Evolutionary conservation across 805 yeast genomes (phyloP).

Genomic region (Starmerella geochares): DNA sequence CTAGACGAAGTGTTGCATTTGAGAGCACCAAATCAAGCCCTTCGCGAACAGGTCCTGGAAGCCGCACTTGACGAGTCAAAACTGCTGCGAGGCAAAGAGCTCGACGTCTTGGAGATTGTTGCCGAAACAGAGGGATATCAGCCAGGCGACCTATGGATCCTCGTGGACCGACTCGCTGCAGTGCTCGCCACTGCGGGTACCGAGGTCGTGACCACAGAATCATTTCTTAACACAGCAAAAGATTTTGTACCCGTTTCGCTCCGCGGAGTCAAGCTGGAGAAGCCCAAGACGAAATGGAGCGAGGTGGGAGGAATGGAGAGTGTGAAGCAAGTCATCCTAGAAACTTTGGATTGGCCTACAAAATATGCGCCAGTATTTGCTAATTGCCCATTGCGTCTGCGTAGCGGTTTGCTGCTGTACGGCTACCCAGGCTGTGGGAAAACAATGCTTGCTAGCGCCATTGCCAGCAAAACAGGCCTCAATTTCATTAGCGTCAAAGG

Average conservation of each 20-base stretch:
- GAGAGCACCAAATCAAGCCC: conserved; percentile 57
- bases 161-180: conserved; percentile 48
- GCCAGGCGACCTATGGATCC: conserved; percentile 65
- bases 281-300: conserved; percentile 63
- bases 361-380: conserved; percentile 92
- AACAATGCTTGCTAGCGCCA: conserved; percentile 83
- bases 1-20: conserved; percentile 53
- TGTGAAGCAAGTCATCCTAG: conserved; percentile 66
- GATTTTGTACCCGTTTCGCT: conserved; percentile 72
- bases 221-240: conserved; percentile 49
- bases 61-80: conserved; percentile 34
- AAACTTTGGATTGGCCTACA: conserved; percentile 95
- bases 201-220: conserved; percentile 17
- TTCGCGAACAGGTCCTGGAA: conserved; percentile 42
- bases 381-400: conserved; percentile 70
- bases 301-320: conserved; percentile 81
- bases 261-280: conserved; percentile 77
- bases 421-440: conserved; percentile 99
- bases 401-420: conserved; percentile 82
- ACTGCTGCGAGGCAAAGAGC: conserved; percentile 33
- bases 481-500: conserved; percentile 91
- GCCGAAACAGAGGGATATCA: conserved; percentile 78
- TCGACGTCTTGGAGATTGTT: conserved; percentile 38
- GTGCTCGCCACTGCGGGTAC: conserved; percentile 9
- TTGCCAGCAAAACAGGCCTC: conserved; percentile 86